Percentiles rank a stretch among this genome's conserved stretches.
Conservation (phyloP, 371 early-diverging fungal species). For the Mortierella polycephala region DNA sequence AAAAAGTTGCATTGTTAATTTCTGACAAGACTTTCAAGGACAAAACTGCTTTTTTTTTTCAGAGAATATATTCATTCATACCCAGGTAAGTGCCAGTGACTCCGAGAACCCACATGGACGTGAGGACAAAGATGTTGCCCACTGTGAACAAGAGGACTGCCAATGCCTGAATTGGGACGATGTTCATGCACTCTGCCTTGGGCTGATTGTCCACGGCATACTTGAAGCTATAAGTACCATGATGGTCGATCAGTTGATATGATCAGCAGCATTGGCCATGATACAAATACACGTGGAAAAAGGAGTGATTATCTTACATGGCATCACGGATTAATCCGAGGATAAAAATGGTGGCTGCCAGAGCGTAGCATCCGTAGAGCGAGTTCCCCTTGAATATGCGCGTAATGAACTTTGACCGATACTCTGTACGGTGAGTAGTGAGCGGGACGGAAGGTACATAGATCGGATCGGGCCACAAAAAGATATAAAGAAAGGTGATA, state of each 20-base stretch:
- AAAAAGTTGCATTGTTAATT: not conserved
- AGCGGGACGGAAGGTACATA: not conserved
- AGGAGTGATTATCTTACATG: slow-evolving; percentile 65
- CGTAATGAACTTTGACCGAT: slow-evolving; percentile 77
- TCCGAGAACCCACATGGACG: slow-evolving; percentile 89
- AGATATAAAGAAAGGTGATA: not conserved
- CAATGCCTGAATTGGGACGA: slow-evolving; percentile 56
- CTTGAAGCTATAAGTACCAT: slow-evolving; percentile 61
- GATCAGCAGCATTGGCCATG: not conserved
- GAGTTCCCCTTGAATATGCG: slow-evolving; percentile 76
- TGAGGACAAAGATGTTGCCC: slow-evolving; percentile 84
- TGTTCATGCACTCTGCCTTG: slow-evolving; percentile 61
- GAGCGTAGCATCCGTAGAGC: slow-evolving; percentile 79
- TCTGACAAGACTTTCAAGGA: not conserved
- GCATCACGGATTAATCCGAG: slow-evolving; percentile 87
- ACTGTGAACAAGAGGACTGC: slow-evolving; percentile 66
- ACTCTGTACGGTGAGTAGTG: slow-evolving; percentile 64
- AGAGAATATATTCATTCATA: slow-evolving; percentile 36
- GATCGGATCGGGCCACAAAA: not conserved
- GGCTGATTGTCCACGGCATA: slow-evolving; percentile 79
- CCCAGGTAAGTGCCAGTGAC: slow-evolving; percentile 92
- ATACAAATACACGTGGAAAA: not conserved
- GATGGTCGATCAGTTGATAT: slow-evolving; percentile 13
- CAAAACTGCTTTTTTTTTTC: not conserved
- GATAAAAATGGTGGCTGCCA: slow-evolving; percentile 83